Base-by-base conservation (phyloP, 768 basidiomycete genomes). In the Favolaschia claudopus region DNA sequence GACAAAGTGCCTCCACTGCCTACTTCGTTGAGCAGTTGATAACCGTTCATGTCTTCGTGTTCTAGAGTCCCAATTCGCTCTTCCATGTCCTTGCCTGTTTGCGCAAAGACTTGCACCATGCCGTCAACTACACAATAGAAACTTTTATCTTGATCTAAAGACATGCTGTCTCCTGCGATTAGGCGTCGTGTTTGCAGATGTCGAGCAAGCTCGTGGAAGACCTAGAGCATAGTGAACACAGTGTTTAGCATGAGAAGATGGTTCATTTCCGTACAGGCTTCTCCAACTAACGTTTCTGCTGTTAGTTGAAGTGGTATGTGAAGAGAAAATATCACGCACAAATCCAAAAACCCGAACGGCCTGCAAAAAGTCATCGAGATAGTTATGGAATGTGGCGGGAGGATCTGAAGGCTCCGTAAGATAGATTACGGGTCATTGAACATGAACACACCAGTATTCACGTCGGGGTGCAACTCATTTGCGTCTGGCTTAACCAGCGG, bases 121-220 rank as follows among this genome's bases (percentile, higher is more conserved):
- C 97, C 97, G 72, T 99, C 97, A 29, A 99, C 90, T 31, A 99
- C 96, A 71, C 95, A 98, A 74, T 98, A 99, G 75, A 99, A 99
- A 62, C 89, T 95, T 68, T 93, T 93, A 76, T 98, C 92, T 69
- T 92, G 85, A 65, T 95, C 91, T 4, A 98, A 83, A 27, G 92
- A 90, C 57, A 98, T 83, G 47, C 92, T 96, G 67, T 99, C 97
- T 5, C 97, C 96, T 5, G 97, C 97, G 48, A 97, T 92, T 20
- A 99, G 79, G n/a, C 96, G 81, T 60, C 95, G 85, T 2, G 97
- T 99, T 73, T 99, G 96, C 15, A 99, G 77, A 76, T 99, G 95
- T 50, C 97, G 84, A 1, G 95, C 95, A 44, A 99, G 85, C 77
- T 99, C 97, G 68, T 99, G 96, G 71, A 99, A 99, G 25, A 95